Percentiles rank a stretch among this genome's conserved stretches.
These are phyloP conservation scores for Cladosporium sphaerospermum DNA, from an alignment of 2,329 filamentous ascomycete genomes.

Conservation along the genomic window DNA sequence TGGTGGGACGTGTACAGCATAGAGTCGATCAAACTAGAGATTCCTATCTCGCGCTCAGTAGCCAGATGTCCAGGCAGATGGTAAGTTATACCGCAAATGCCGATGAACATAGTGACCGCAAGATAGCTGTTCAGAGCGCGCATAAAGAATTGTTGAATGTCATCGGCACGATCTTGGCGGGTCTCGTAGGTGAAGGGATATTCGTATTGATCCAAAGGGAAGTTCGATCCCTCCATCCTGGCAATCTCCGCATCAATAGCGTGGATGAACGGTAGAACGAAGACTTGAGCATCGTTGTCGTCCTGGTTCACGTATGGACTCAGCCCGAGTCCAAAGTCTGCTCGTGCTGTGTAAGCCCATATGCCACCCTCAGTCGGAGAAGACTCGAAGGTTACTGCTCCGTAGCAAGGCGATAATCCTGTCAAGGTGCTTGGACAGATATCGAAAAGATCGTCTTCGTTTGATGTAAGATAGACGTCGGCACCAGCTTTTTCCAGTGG, in stretches of 20 bases:
- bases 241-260: constrained; percentile 71
- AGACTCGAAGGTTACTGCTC: constrained; percentile 66
- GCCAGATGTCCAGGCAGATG: constrained; percentile 83
- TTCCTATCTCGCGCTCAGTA: constrained; percentile 76
- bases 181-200: constrained; percentile 72
- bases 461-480: constrained; percentile 49
- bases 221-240: constrained; percentile 40
- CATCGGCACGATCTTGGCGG: constrained; percentile 56
- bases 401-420: constrained; percentile 66
- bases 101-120: constrained; percentile 71
- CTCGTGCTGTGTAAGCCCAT: constrained; percentile 84
- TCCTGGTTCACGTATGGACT: constrained; percentile 57
- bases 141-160: constrained; percentile 67
- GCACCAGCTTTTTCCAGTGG: constrained; percentile 51
- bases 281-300: constrained; percentile 70
- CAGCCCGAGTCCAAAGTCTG: constrained; percentile 64
- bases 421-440: constrained; percentile 52
- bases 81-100: constrained; percentile 75
- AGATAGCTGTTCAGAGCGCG: constrained; percentile 67
- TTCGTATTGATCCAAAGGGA: constrained; percentile 46
- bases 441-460: constrained; percentile 53
- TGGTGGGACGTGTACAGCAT: constrained; percentile 74
- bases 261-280: constrained; percentile 70
- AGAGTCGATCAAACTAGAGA: constrained; percentile 81
- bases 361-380: constrained; percentile 66